phyloP scores from a whole-genome alignment of 176 grass and related monocot species.

The Eragrostis nindensis region DNA sequence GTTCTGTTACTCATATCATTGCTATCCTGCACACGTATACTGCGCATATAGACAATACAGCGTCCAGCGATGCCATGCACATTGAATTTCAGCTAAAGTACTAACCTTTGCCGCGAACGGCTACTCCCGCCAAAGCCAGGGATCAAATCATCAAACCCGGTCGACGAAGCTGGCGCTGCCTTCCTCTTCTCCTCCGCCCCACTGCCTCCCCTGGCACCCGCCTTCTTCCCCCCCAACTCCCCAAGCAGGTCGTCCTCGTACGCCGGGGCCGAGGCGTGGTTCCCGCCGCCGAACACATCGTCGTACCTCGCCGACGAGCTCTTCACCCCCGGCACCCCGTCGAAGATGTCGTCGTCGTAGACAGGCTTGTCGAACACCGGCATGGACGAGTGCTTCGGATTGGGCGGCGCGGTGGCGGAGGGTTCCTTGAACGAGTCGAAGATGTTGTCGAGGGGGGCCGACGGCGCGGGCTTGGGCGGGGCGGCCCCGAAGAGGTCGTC shows the following conservation, averaged over 20 bases:
- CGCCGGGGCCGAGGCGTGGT: slow-evolving; percentile 37
- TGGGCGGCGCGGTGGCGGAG: slow-evolving; percentile 1
- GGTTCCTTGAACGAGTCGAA: slow-evolving; percentile 54
- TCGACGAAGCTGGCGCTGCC: slow-evolving; percentile 11
- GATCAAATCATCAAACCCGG: slow-evolving; percentile 84
- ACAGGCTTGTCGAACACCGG: slow-evolving; percentile 59
- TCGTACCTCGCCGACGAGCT: slow-evolving; percentile 56
- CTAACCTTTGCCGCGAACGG: slow-evolving; percentile 38
- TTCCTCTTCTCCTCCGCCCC: slow-evolving; percentile 47
- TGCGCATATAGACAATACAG: slow-evolving; percentile 1
- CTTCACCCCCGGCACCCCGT: slow-evolving; percentile 55
- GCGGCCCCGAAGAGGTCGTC: slow-evolving; percentile 65
- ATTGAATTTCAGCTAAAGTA: not conserved
- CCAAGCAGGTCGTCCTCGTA: slow-evolving; percentile 70
- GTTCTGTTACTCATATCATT: not conserved
- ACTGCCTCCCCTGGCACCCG: slow-evolving; percentile 12
- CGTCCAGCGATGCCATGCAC: not conserved
- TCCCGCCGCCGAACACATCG: slow-evolving; percentile 59
- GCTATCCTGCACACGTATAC: not conserved
- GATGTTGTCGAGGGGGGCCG: slow-evolving; percentile 47
- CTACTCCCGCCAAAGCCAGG: slow-evolving; percentile 66
- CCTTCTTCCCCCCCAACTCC: slow-evolving; percentile 56
- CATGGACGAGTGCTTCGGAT: slow-evolving; percentile 45
- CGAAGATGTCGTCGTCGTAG: slow-evolving; percentile 74
- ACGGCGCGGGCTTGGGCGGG: slow-evolving; percentile 29